phyloP scores from a whole-genome alignment of 2,329 filamentous ascomycete species.

The Neobulgaria alba region DNA sequence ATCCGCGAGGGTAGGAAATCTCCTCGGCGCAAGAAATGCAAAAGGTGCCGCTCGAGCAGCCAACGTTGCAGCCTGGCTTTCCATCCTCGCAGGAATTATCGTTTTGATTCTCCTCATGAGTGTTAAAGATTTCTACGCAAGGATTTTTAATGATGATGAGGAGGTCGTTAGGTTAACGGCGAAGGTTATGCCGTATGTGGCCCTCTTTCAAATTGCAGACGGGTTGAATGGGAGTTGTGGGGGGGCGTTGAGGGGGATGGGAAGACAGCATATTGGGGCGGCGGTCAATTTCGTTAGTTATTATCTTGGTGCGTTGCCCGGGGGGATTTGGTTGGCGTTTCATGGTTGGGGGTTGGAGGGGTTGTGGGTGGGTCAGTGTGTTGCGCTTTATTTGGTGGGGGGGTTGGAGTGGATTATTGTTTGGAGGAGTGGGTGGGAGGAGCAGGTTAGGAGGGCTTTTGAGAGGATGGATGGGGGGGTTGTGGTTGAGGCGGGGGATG shows the following conservation, averaged over 20 bases:
- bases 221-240: constrained; percentile 81
- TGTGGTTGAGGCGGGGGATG: constrained; percentile 15
- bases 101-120: constrained; percentile 63
- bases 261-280: constrained; percentile 76
- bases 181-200: constrained; percentile 75
- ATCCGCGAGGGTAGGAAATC: constrained; percentile 68
- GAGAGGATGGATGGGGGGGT: constrained; percentile 52
- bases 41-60: constrained; percentile 62
- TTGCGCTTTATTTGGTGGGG: constrained; percentile 74
- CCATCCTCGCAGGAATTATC: constrained; percentile 56
- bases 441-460: constrained; percentile 63
- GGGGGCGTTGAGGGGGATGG: constrained; percentile 74
- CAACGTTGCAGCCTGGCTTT: constrained; percentile 66
- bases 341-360: constrained; percentile 76
- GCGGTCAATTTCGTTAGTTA: constrained; percentile 76
- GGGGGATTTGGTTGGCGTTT: constrained; percentile 79
- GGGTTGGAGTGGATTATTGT: constrained; percentile 73
- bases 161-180: constrained; percentile 65
- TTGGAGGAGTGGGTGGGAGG: constrained; percentile 66
- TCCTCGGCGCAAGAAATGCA: constrained; percentile 61
- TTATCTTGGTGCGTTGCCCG: constrained; percentile 70
- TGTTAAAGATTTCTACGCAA: constrained; percentile 64
- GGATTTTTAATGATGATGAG: constrained; percentile 72
- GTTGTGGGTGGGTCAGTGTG: constrained; percentile 76
- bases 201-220: constrained; percentile 84